Base-by-base conservation (phyloP, 129 eudicot species). In the Dittrichia graveolens region DNA sequence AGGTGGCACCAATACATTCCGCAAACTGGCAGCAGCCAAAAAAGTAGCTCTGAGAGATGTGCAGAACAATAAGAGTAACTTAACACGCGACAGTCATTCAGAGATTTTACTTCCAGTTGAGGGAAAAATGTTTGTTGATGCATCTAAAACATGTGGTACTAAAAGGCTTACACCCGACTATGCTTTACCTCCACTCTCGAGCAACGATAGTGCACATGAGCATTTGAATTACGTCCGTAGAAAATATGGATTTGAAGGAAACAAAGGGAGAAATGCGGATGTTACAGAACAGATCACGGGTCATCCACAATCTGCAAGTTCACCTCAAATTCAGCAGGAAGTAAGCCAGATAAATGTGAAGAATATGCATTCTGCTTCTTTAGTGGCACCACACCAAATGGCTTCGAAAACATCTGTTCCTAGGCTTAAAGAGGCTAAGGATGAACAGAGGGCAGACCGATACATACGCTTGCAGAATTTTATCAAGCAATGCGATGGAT, bases 401-500 rank as follows among this genome's bases (percentile, higher is more conserved):
- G 71, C 57, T 31, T 71, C 84, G 41, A 77, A 50, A 72, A 65
- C 65, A 6, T 64, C 71, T 79, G 75, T 64, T 73, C 65, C 82
- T 43, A 77, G 68, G 69, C 57, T 73, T 41, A 80, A 76, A 78
- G 65, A 57, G 58, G 76, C 57, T 38, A 62, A 38, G 34, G 83
- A 83, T 43, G 88, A 83, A 55, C 78, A 74, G 42, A 81, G 87
- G 85, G 67, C 82, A 42, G 92, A 91, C 44, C 75, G 88, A 3
- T 86, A 74, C 69, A 70, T 75, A 64, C 84, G 79, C 24, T 81
- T 91, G 75, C 95, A 88, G 85, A 80, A 85, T 52, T 88, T 75
- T 69, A 72, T 91, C 75, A 85, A 84, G 84, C 82, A 78, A 71
- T 88, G 95, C 76, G 95, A 80, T 73, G 88, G 90, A 53, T 75